A percentile compares a stretch with the other conserved stretches of the same genome.
Conservation (phyloP, 129 eudicot species). For the Flaveria ramosissima region DNA sequence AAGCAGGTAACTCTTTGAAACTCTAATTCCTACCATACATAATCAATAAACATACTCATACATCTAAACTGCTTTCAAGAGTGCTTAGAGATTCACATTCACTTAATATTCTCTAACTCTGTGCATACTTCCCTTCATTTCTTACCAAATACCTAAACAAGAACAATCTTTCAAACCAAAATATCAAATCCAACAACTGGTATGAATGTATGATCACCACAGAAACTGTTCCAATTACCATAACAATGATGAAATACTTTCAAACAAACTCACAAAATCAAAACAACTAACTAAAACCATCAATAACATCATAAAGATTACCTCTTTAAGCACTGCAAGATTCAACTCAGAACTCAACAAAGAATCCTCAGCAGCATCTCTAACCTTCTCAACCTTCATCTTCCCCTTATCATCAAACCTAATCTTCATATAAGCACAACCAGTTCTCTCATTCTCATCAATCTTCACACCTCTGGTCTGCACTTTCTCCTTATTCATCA, state of each 20-base stretch:
- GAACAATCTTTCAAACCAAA: no score
- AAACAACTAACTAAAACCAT: no score
- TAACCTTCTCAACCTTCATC: conserved; percentile 62
- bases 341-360: conserved; percentile 66
- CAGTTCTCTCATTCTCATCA: conserved; percentile 53
- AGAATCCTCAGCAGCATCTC: conserved; percentile 76
- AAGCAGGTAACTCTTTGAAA: neutral
- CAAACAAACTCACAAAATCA: no score
- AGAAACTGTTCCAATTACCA: no score
- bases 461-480: conserved; percentile 77
- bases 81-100: neutral
- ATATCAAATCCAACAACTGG: no score
- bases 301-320: conserved; percentile 5
- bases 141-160: no score
- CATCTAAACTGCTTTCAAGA: neutral
- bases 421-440: conserved; percentile 64
- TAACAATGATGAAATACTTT: no score
- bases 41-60: neutral
- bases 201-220: no score
- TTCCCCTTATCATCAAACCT: conserved; percentile 59
- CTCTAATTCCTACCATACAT: neutral
- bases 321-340: conserved; percentile 91
- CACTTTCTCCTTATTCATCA: conserved; percentile 90
- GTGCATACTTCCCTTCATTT: no score
- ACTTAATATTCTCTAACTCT: no score